These are phyloP conservation scores for Zelopaecilomyces penicillatus DNA, from an alignment of 2,329 filamentous ascomycete species.

Conservation along the genomic window DNA sequence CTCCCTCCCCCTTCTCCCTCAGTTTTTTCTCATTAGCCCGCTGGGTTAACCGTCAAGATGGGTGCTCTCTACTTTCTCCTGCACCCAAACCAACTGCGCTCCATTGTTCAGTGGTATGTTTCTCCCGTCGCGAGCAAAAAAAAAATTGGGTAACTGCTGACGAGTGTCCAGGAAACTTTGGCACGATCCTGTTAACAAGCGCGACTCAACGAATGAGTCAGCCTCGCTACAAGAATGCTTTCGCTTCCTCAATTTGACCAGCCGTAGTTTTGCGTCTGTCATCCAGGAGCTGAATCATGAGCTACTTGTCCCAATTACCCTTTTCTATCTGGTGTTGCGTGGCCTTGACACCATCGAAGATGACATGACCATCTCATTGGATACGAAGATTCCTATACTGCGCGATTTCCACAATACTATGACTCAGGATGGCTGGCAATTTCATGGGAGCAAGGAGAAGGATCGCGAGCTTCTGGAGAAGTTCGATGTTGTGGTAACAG, in stretches of 20 bases:
- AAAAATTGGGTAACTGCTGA: constrained; percentile 14
- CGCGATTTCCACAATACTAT: constrained; percentile 73
- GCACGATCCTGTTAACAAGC: constrained; percentile 87
- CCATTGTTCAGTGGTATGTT: constrained; percentile 79
- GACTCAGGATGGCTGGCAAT: constrained; percentile 83
- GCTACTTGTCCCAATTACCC: constrained; percentile 74
- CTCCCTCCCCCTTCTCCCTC: neutral
- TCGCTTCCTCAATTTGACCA: constrained; percentile 75
- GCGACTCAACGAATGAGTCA: constrained; percentile 68
- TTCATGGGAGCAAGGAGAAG: constrained; percentile 84
- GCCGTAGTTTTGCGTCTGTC: constrained; percentile 84
- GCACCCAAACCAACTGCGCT: constrained; percentile 69
- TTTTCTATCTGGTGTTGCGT: constrained; percentile 90
- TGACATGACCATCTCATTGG: constrained; percentile 83
- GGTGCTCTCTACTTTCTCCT: constrained; percentile 61
- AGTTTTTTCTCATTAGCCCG: neutral
- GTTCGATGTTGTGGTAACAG: constrained; percentile 77
- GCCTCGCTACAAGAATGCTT: constrained; percentile 74
- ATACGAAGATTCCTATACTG: constrained; percentile 77
- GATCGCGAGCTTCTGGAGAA: constrained; percentile 86
- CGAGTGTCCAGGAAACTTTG: constrained; percentile 68
- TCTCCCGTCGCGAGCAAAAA: neutral
- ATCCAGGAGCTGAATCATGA: constrained; percentile 95
- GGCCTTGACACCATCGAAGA: constrained; percentile 98
- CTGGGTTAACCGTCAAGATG: constrained; percentile 37